A percentile compares a stretch with the other conserved stretches of the same genome.
phyloP scores from a whole-genome alignment of 2,329 filamentous ascomycete genomes.

The Lojkania enalia region DNA sequence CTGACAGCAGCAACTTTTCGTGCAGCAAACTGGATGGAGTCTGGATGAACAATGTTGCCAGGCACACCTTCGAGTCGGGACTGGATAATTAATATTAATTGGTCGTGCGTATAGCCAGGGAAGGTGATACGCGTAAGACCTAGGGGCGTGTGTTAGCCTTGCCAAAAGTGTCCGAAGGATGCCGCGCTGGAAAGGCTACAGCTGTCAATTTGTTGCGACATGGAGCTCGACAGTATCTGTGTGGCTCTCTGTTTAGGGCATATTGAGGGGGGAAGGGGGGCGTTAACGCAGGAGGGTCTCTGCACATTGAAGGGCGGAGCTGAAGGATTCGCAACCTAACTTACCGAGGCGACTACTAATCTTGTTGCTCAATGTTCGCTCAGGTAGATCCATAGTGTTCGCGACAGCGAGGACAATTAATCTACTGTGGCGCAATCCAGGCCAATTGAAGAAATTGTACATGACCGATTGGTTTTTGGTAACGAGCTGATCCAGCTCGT shows the following conservation, averaged over 20 bases:
- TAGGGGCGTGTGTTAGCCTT: slow-evolving; percentile 37
- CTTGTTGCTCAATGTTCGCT: slow-evolving; percentile 95
- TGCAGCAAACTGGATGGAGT: slow-evolving; percentile 94
- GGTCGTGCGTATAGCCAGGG: slow-evolving; percentile 93
- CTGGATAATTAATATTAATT: slow-evolving; percentile 95
- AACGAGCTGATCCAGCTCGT: slow-evolving; percentile 95
- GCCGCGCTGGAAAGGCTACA: slow-evolving; percentile 16
- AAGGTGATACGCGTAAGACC: slow-evolving; percentile 94
- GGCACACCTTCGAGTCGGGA: slow-evolving; percentile 88
- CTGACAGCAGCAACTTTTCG: slow-evolving; percentile 96
- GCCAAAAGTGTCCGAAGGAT: slow-evolving; percentile 26
- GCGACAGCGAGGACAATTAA: slow-evolving; percentile 96
- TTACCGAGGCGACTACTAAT: slow-evolving; percentile 76
- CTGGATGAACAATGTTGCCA: slow-evolving; percentile 85
- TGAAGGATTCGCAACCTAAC: slow-evolving; percentile 26
- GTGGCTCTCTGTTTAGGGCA: slow-evolving; percentile 21
- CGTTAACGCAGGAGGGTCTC: slow-evolving; percentile 3
- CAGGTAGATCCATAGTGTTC: slow-evolving; percentile 98
- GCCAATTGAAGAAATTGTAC: slow-evolving; percentile 99
- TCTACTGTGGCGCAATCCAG: slow-evolving; percentile 83
- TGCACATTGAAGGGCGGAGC: slow-evolving; percentile 18
- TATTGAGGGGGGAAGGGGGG: slow-evolving; percentile 16
- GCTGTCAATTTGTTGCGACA: slow-evolving; percentile 19
- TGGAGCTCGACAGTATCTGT: slow-evolving; percentile 19
- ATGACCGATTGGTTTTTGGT: slow-evolving; percentile 99